Evolutionary conservation across 306 rosid species (phyloP).

Genomic region (Cyclanthera cordifolia): DNA sequence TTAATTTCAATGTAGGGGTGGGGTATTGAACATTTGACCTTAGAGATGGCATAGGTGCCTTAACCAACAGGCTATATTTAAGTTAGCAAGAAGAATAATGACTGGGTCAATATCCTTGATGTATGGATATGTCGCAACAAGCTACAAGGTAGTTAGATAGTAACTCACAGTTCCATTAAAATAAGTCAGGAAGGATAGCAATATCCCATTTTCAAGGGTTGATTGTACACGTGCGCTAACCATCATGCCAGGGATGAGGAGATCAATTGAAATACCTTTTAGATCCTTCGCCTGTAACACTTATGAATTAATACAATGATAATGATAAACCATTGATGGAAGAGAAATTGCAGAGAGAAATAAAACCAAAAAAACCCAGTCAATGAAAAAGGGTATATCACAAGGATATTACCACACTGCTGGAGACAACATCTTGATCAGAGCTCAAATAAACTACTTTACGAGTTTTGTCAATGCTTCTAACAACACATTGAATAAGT

Average conservation of each 20-base stretch:
- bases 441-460: constrained; percentile 65
- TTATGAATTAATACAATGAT: constrained; percentile 15
- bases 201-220: constrained; percentile 78
- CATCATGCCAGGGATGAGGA: constrained; percentile 89
- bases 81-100: not conserved
- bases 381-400: not conserved
- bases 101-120: constrained; percentile 15
- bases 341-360: constrained; percentile 4
- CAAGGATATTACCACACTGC: constrained; percentile 49
- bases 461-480: constrained; percentile 60
- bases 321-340: constrained; percentile 9
- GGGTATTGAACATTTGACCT: not conserved
- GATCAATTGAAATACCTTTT: constrained; percentile 82
- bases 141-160: constrained; percentile 1
- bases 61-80: not conserved
- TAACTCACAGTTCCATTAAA: constrained; percentile 89
- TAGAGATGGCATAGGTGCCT: not conserved
- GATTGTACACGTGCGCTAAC: constrained; percentile 73
- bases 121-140: constrained; percentile 7
- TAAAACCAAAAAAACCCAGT: constrained; percentile 1
- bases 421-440: constrained; percentile 57
- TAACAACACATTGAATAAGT: constrained; percentile 67
- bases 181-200: constrained; percentile 83
- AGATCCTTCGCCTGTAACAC: constrained; percentile 71
- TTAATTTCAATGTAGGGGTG: not conserved